Percentiles rank a stretch among this genome's conserved stretches.
Evolutionary conservation across 495 filamentous ascomycete genomes (phyloP).

Genomic region (Penicillium subrubescens): DNA sequence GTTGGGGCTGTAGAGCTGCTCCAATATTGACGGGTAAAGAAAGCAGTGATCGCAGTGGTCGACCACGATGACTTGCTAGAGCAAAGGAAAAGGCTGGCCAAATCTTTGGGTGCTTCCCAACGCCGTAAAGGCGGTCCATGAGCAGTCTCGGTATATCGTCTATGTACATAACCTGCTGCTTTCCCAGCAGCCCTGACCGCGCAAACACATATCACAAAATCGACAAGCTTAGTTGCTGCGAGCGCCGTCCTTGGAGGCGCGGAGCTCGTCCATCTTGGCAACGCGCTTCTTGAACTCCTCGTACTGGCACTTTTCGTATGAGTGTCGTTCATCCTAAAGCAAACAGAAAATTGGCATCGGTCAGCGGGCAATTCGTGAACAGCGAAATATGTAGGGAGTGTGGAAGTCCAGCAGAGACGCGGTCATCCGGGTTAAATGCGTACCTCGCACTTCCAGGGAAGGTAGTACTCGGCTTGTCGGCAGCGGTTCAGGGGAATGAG

Average conservation of each 20-base stretch:
- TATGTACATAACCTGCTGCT: constrained; percentile 52
- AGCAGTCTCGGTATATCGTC: constrained; percentile 42
- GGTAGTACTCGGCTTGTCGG: constrained; percentile 86
- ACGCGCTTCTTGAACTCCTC: constrained; percentile 98
- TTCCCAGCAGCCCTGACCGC: constrained; percentile 27
- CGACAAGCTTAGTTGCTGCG: constrained; percentile 75
- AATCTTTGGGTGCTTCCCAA: constrained; percentile 22
- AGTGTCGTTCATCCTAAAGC: constrained; percentile 84
- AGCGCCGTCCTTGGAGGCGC: constrained; percentile 80
- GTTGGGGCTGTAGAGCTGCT: neutral
- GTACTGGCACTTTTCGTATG: constrained; percentile 99
- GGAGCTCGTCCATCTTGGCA: constrained; percentile 95
- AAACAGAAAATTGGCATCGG: neutral
- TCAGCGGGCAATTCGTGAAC: neutral
- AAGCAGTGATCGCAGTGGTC: neutral
- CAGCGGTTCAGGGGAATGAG: constrained; percentile 95
- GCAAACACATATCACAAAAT: constrained; percentile 17
- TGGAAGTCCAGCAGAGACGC: neutral
- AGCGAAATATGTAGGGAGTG: neutral
- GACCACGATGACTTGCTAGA: neutral
- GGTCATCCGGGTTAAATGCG: constrained; percentile 27
- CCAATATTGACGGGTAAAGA: neutral
- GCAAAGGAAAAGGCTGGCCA: neutral
- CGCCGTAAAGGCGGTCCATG: constrained; percentile 43
- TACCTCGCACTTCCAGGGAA: constrained; percentile 98